Percentiles rank a stretch among this genome's conserved stretches.
phyloP scores from a whole-genome alignment of 805 yeast species.

The Sugiyamaella mastotermitis region DNA sequence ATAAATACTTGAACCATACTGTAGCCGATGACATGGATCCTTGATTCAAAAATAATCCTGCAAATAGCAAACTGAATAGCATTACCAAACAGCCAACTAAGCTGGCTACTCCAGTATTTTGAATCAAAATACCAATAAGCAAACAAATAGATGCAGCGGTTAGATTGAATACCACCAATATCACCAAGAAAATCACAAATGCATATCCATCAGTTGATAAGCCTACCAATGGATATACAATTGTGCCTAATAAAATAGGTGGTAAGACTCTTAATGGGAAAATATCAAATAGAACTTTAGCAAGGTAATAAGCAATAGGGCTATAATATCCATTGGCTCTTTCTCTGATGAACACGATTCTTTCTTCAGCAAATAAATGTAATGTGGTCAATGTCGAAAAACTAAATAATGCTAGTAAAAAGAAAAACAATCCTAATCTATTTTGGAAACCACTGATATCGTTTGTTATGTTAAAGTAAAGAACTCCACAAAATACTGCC shows the following conservation, averaged over 20 bases:
- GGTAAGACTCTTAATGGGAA: slow-evolving; percentile 92
- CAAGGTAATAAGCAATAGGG: slow-evolving; percentile 76
- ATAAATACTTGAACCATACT: slow-evolving; percentile 72
- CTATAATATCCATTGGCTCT: slow-evolving; percentile 91
- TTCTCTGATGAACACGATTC: slow-evolving; percentile 86
- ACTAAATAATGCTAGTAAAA: slow-evolving; percentile 85
- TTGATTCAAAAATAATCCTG: slow-evolving; percentile 88
- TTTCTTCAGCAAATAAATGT: slow-evolving; percentile 80
- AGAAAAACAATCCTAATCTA: slow-evolving; percentile 88
- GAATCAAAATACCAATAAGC: slow-evolving; percentile 78
- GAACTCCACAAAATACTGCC: slow-evolving; percentile 78
- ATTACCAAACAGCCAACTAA: slow-evolving; percentile 79
- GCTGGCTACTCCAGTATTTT: slow-evolving; percentile 90
- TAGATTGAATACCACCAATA: slow-evolving; percentile 76
- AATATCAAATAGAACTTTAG: slow-evolving; percentile 85
- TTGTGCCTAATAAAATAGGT: slow-evolving; percentile 71
- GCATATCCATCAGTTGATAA: slow-evolving; percentile 71
- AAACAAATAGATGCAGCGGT: slow-evolving; percentile 81
- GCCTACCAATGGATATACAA: slow-evolving; percentile 87
- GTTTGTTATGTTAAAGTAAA: slow-evolving; percentile 76
- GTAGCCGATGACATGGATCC: slow-evolving; percentile 53
- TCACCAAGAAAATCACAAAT: slow-evolving; percentile 60
- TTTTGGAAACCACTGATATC: slow-evolving; percentile 97
- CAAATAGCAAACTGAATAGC: slow-evolving; percentile 81
- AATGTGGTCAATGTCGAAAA: slow-evolving; percentile 89